These are phyloP conservation scores for Bolboschoenus planiculmis DNA, from an alignment of 176 grass and related monocot genomes.

Conservation along the genomic window DNA sequence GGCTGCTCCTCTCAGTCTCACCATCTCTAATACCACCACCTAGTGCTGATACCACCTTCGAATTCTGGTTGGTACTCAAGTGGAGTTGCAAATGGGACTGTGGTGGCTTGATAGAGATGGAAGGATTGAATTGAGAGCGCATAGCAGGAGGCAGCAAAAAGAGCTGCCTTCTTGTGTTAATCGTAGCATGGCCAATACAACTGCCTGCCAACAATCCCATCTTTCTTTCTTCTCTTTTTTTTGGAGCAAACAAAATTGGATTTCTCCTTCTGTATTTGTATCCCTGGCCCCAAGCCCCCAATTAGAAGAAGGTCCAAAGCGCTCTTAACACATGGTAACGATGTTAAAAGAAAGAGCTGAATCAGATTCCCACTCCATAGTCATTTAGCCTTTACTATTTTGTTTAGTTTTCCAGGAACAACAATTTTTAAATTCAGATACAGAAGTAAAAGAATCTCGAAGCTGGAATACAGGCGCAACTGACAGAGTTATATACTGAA, in stretches of 20 bases:
- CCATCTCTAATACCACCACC: neutral
- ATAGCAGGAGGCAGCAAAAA: neutral
- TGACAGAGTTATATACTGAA: neutral
- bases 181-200: neutral
- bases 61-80: neutral
- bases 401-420: neutral
- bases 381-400: neutral
- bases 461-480: neutral
- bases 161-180: neutral
- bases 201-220: neutral
- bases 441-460: neutral
- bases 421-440: neutral
- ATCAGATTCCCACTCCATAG: neutral
- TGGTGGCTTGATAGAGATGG: neutral
- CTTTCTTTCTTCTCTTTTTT: neutral
- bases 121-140: neutral
- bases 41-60: neutral
- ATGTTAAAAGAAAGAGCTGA: neutral
- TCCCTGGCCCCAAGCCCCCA: neutral
- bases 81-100: constrained; percentile 2
- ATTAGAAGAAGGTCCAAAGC: neutral
- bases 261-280: neutral
- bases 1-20: constrained; percentile 32
- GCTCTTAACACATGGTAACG: neutral
- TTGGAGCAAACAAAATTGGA: neutral